Evolutionary conservation across 768 basidiomycete species (phyloP).

Genomic region (Chalciporus chontae): DNA sequence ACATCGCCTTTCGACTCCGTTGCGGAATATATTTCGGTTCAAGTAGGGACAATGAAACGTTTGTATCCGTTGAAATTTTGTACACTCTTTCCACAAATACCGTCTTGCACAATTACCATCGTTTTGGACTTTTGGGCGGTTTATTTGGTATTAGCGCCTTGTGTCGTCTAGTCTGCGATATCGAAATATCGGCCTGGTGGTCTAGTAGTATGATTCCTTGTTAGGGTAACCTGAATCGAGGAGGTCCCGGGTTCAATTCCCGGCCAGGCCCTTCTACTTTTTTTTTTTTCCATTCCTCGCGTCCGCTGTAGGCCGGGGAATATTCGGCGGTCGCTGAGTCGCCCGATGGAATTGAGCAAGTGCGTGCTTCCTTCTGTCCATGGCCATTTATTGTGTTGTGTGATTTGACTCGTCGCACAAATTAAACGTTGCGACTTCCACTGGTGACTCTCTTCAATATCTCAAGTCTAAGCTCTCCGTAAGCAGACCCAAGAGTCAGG

Average conservation of each 20-base stretch:
- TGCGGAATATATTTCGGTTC: slow-evolving; percentile 32
- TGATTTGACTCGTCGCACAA: too few species aligned
- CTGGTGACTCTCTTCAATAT: too few species aligned
- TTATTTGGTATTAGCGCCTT: neutral
- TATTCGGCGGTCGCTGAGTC: too few species aligned
- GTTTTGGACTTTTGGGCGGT: too few species aligned
- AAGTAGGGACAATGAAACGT: slow-evolving; percentile 12
- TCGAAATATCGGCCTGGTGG: slow-evolving; percentile 38
- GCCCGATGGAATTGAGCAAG: too few species aligned
- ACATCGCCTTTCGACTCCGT: slow-evolving; percentile 25
- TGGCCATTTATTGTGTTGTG: too few species aligned
- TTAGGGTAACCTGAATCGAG: slow-evolving; percentile 46
- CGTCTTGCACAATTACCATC: slow-evolving; percentile 2
- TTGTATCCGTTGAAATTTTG: neutral
- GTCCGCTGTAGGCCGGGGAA: too few species aligned
- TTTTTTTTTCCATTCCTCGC: neutral
- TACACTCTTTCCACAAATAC: slow-evolving; percentile 10
- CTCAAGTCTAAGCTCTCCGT: too few species aligned
- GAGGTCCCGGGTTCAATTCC: slow-evolving; percentile 63
- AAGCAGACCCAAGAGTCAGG: too few species aligned
- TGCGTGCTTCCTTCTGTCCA: too few species aligned
- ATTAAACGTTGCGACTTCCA: too few species aligned
- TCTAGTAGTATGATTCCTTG: slow-evolving; percentile 56
- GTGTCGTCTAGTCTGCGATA: neutral
- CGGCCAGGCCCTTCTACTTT: slow-evolving; percentile 41